Evolutionary conservation across 208 protist species (phyloP).

Genomic region (Naegleria gruberi): DNA sequence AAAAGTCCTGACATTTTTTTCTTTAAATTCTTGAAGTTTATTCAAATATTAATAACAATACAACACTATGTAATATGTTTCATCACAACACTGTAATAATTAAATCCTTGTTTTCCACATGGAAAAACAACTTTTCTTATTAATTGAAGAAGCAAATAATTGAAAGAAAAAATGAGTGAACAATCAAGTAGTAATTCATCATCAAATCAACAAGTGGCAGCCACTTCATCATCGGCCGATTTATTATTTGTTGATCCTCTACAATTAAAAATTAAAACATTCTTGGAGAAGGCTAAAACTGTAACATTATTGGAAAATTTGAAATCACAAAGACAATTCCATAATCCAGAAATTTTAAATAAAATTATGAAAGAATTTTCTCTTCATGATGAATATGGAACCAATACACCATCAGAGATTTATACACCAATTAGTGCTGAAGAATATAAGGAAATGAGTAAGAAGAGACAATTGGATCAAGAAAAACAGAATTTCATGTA

Average conservation of each 20-base stretch:
- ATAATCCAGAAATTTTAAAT: background rate
- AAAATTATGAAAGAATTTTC: conserved; percentile 14
- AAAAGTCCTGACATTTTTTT: background rate
- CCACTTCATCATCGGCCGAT: background rate
- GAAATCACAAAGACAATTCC: background rate
- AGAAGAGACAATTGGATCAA: background rate
- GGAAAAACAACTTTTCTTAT: too few relatives aligned
- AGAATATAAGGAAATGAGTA: background rate
- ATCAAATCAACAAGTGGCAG: too few relatives aligned
- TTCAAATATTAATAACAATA: too few relatives aligned
- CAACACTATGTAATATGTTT: too few relatives aligned
- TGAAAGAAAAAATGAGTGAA: too few relatives aligned
- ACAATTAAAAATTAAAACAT: background rate
- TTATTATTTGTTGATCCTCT: background rate
- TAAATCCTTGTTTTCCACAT: too few relatives aligned
- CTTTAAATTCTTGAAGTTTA: too few relatives aligned
- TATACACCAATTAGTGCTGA: background rate
- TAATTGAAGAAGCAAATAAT: too few relatives aligned
- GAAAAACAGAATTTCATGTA: background rate
- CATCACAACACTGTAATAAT: too few relatives aligned
- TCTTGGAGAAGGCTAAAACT: background rate
- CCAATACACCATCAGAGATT: background rate
- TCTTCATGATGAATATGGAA: background rate
- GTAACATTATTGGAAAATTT: background rate
- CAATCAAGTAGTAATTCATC: too few relatives aligned